Conservation (phyloP, 2,329 filamentous ascomycete species). For the Penicillium sp. region DNA sequence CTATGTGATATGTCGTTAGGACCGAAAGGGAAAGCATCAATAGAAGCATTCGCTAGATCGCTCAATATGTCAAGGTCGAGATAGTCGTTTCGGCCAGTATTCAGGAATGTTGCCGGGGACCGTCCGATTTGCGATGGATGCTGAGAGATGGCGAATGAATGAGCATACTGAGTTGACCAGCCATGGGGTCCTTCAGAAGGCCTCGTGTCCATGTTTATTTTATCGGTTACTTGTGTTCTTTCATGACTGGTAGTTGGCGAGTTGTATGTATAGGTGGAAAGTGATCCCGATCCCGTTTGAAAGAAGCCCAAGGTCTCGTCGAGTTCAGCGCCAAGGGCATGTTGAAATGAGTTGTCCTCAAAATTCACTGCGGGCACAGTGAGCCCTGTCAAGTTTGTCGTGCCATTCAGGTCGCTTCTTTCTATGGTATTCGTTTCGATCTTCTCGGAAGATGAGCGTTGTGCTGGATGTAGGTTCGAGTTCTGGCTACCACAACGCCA, state of each 20-base stretch:
- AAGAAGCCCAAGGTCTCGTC: background rate
- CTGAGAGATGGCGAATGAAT: background rate
- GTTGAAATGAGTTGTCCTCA: background rate
- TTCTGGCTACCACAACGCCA: background rate
- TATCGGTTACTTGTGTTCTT: background rate
- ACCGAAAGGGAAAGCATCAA: background rate
- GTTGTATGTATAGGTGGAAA: background rate
- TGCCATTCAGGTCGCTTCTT: background rate
- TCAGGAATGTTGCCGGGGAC: background rate
- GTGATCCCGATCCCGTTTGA: too few relatives aligned
- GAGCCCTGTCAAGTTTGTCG: background rate
- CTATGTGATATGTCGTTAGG: background rate
- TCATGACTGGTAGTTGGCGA: background rate
- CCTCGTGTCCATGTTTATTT: background rate
- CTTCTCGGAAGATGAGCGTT: background rate
- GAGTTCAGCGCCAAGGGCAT: background rate
- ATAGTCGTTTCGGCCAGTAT: background rate
- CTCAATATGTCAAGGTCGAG: background rate
- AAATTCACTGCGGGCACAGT: too few relatives aligned
- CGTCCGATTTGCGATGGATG: background rate
- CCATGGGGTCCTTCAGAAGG: background rate
- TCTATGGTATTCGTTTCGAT: background rate
- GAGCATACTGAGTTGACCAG: background rate
- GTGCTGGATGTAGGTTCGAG: background rate
- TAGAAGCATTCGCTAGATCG: background rate